Evolutionary conservation across 2,329 filamentous ascomycete species (phyloP), one percentile per base, ranked within the genome.

Genomic region (Cadophora sp.): DNA sequence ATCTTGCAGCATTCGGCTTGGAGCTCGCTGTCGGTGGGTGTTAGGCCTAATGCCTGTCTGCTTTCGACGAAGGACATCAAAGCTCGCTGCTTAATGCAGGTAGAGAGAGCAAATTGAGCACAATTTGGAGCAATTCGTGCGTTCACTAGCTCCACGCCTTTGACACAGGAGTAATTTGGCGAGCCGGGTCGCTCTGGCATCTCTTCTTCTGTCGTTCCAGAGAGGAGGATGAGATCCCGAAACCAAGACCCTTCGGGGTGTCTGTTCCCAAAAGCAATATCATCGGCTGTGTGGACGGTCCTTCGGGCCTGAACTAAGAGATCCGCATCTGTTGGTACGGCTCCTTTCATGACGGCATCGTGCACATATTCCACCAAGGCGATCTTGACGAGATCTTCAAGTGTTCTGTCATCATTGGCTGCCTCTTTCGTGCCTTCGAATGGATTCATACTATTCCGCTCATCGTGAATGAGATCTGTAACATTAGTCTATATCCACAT

Each of bases 401-500:
- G 84, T 70, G 85, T 87, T 20, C 82, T 81, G 1, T 85, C 83
- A 9, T 82, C 81, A 66, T 83, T 80, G 0, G 80, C 78, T 3
- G 81, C 76, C 36, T 78, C 70, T n/a, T 71, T 71, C 4, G 75
- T 78, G 13, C 79, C 77, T 68, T 80, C 81, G 74, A 81, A 88
- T 27, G 87, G 87, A 53, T 84, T 76, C 11, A 86, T 84, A 16
- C 83, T 84, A 47, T 84, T 85, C 75, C 87, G 82, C 75, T 89
- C 87, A 78, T 87, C 80, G 76, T 89, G 85, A 80, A 89, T 89
- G 64, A 89, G 81, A 80, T 89, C 86, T 89, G 30, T 13, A 24
- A 27, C 39, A 47, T 70, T 18, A 73, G 63, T n/a, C 53, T 60
- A 20, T 13, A 75, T 61, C 56, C 66, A 68, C 62, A 24, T 36